These are phyloP conservation scores for Haplosporangium gracile DNA, from an alignment of 192 early-diverging fungal species.

Conservation along the genomic window DNA sequence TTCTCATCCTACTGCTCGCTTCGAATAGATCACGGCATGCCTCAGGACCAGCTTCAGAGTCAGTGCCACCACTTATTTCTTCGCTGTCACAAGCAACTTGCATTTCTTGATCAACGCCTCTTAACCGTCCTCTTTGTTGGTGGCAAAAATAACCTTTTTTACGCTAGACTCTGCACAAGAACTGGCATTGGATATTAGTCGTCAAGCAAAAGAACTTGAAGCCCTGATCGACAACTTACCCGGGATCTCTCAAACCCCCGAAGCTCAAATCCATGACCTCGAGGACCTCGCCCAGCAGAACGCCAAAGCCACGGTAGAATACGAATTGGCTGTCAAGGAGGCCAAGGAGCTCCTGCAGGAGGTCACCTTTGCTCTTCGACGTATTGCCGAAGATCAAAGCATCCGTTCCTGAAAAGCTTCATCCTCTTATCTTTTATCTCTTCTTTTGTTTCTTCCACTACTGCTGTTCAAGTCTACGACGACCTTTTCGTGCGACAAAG, in stretches of 20 bases:
- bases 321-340: slow-evolving; percentile 58
- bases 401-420: neutral
- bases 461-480: neutral
- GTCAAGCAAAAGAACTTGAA: slow-evolving; percentile 68
- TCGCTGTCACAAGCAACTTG: neutral
- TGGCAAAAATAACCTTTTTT: neutral
- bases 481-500: no score
- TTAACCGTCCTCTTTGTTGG: neutral
- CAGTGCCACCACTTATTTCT: slow-evolving; percentile 1
- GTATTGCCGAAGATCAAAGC: slow-evolving; percentile 62
- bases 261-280: slow-evolving; percentile 59
- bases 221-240: slow-evolving; percentile 63
- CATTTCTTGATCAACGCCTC: neutral
- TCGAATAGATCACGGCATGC: slow-evolving; percentile 58
- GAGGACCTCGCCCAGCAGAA: slow-evolving; percentile 59
- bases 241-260: slow-evolving; percentile 59
- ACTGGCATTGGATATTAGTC: slow-evolving; percentile 62
- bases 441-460: neutral
- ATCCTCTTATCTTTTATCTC: neutral
- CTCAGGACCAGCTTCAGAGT: slow-evolving; percentile 62
- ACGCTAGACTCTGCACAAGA: slow-evolving; percentile 60
- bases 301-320: slow-evolving; percentile 55
- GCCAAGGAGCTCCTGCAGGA: slow-evolving; percentile 58
- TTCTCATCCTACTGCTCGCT: neutral
- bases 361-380: slow-evolving; percentile 56